Evolutionary conservation across 768 basidiomycete genomes (phyloP).

Genomic region (Amanita rubescens): DNA sequence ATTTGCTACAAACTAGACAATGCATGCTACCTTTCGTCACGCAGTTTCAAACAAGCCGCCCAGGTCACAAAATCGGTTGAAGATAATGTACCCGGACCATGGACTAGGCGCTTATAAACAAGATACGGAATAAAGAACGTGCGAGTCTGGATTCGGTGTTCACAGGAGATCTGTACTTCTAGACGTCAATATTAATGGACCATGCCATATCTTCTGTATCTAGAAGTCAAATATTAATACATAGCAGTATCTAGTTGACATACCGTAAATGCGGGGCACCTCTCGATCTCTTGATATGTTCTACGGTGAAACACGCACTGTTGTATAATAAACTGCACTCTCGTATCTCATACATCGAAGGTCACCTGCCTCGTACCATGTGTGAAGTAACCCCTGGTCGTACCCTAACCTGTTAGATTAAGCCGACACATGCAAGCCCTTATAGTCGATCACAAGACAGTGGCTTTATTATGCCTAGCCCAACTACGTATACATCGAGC

Average conservation of each 20-base stretch:
- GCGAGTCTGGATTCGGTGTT: background rate
- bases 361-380: background rate
- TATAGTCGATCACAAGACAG: background rate
- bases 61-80: background rate
- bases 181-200: background rate
- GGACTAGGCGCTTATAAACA: background rate
- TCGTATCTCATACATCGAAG: background rate
- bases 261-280: background rate
- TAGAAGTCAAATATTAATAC: background rate
- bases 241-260: background rate
- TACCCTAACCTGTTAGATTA: background rate
- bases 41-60: background rate
- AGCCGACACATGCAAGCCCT: background rate
- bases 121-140: background rate
- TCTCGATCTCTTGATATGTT: background rate
- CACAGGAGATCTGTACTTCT: background rate
- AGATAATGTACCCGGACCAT: background rate
- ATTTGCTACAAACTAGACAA: background rate
- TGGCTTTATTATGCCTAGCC: background rate
- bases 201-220: background rate
- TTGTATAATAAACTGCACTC: background rate
- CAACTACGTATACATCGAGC: background rate
- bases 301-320: background rate
- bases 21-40: background rate
- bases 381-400: background rate